A percentile compares a stretch with the other conserved stretches of the same genome.
These are phyloP conservation scores for Sporobolomyces phaffii DNA, from an alignment of 768 basidiomycete species.

Conservation along the genomic window DNA sequence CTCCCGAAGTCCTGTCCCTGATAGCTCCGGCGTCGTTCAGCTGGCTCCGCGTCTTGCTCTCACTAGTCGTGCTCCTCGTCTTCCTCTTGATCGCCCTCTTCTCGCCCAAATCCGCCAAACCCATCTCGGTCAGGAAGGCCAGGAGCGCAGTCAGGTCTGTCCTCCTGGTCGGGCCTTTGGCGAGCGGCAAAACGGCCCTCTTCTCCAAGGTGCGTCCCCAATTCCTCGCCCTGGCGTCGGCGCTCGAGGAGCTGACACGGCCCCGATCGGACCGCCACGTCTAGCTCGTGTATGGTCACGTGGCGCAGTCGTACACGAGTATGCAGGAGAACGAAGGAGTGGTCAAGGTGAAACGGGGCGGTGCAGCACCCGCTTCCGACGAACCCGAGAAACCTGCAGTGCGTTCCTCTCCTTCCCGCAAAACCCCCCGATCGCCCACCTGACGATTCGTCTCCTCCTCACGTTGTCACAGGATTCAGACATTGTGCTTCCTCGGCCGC, in stretches of 20 bases:
- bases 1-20: background rate
- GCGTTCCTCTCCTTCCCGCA: too few relatives aligned
- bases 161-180: conserved; percentile 36
- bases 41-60: conserved; percentile 14
- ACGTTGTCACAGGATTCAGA: conserved; percentile 4
- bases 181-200: conserved; percentile 40
- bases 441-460: background rate
- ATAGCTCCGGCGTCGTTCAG: background rate
- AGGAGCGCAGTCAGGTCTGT: conserved; percentile 14
- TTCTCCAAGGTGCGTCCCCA: conserved; percentile 31
- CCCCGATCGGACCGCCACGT: background rate
- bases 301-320: conserved; percentile 31
- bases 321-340: conserved; percentile 39
- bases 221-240: background rate
- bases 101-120: conserved; percentile 20
- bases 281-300: conserved; percentile 40
- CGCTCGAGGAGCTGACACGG: background rate
- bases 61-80: conserved; percentile 18
- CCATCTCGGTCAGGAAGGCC: background rate
- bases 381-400: too few relatives aligned
- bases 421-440: background rate
- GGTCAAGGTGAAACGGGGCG: conserved; percentile 24
- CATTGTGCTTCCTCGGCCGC: conserved; percentile 7
- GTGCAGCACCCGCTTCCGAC: background rate
- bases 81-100: conserved; percentile 23